Evolutionary conservation across 1,284 basidiomycete genomes (phyloP), one percentile per base, ranked within the genome.

Genomic region (Puccinia hordei): DNA sequence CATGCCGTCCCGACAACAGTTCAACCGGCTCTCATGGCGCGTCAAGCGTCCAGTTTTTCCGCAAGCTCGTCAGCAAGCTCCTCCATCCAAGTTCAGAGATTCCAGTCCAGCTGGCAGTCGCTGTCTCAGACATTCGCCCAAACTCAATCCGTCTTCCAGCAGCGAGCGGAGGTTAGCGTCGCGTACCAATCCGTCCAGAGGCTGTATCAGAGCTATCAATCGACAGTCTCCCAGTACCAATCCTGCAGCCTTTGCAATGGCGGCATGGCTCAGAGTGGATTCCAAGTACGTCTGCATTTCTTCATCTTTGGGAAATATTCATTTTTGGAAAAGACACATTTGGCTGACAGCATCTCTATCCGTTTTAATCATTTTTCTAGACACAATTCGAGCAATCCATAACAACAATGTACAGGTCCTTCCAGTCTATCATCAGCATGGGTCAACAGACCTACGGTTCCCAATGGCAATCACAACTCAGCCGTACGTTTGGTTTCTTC

Each of bases 101-200:
- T 49, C 46, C 19, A 10, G 24, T 2, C 10, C 10, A 49, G 46
- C 17, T 69, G 66, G 66, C n/a, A 69, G 17, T 46, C 44, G n/a
- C 24, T 69, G 24, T 69, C 66, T 17, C 44, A 49, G 38, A 8
- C 41, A 46, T 69, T 69, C 38, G 3, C 24, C 30, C 66, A 69
- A 30, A 49, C 44, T 19, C 44, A 69, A 69, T 49, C 41, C 24
- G 44, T 30, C 9, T 69, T 69, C 41, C 9, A 46, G 41, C 66
- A 69, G 44, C 66, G 41, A 69, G 24, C 44, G 0, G 44, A 41
- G 3, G 49, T 49, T 5, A 51, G n/a, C 24, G 66, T 69, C 5
- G 66, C 66, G 15, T 49, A 35, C 44, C 24, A 51, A 69, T 69
- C 66, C 8, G 66, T 69, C 15, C 66, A 69, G 51, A 69, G 13